phyloP scores from a whole-genome alignment of 176 grass and related monocot genomes.

The Juncus effusus region DNA sequence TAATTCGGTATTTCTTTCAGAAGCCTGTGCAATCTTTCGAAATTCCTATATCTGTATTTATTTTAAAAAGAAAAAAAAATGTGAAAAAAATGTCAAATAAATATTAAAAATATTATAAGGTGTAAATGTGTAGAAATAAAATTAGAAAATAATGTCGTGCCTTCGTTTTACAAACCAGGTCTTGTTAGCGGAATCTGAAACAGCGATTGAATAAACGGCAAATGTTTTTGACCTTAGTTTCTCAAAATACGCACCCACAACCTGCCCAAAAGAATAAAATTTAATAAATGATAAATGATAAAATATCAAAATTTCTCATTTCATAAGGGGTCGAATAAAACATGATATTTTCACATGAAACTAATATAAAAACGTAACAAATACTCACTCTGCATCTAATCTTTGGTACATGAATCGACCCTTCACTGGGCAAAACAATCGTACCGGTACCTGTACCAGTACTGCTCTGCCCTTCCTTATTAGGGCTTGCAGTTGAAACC shows the following conservation, averaged over 20 bases:
- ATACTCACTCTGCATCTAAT: conserved; percentile 90
- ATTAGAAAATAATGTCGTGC: conserved; percentile 46
- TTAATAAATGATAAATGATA: no score
- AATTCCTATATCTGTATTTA: conserved; percentile 83
- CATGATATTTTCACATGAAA: no score
- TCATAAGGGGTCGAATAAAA: no score
- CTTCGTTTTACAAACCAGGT: conserved; percentile 99
- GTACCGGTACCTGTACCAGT: conserved; percentile 34
- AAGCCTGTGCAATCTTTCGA: conserved; percentile 82
- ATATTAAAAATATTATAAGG: conserved; percentile 10
- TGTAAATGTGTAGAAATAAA: no score
- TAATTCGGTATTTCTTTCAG: conserved; percentile 99
- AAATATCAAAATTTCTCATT: no score
- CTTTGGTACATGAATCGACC: conserved; percentile 56
- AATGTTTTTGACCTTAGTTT: conserved; percentile 91
- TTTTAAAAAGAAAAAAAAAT: conserved; percentile 15
- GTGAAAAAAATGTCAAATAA: conserved; percentile 4
- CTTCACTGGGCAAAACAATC: conserved; percentile 45
- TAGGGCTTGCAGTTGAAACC: conserved; percentile 24
- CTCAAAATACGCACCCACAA: conserved; percentile 96
- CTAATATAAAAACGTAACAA: neutral
- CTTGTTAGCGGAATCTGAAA: conserved; percentile 76
- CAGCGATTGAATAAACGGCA: conserved; percentile 98
- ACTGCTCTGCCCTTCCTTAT: conserved; percentile 31
- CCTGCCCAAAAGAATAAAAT: conserved; percentile 31